Conservation (phyloP, 805 yeast species). For the Clavispora carvajalis region DNA sequence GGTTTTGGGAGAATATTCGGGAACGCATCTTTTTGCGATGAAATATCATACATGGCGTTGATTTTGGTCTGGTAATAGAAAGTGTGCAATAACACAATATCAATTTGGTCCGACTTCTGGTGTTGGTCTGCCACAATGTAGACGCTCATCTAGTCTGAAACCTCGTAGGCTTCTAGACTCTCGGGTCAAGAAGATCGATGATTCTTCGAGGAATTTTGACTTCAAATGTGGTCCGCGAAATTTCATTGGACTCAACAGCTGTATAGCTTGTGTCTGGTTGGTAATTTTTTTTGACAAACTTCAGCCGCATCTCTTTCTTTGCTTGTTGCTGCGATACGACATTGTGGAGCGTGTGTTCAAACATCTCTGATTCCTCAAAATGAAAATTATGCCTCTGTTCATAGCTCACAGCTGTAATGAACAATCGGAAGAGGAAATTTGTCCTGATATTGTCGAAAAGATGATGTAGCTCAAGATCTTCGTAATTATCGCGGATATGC, state of each 20-base stretch:
- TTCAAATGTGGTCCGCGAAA: not conserved
- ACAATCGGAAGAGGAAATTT: slow-evolving; percentile 12
- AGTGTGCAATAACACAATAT: too few species aligned
- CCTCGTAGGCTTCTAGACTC: not conserved
- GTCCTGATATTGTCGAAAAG: slow-evolving; percentile 6
- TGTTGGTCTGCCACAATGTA: too few species aligned
- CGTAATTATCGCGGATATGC: slow-evolving; percentile 3
- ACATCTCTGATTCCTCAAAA: not conserved
- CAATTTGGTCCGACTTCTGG: too few species aligned
- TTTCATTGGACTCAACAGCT: not conserved
- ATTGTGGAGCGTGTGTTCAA: not conserved
- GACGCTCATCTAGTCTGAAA: too few species aligned
- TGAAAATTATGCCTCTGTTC: not conserved
- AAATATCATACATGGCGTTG: too few species aligned
- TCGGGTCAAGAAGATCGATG: not conserved
- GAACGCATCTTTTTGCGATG: slow-evolving; percentile 17
- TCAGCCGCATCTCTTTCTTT: not conserved
- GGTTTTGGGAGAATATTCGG: slow-evolving; percentile 38
- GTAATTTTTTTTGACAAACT: not conserved
- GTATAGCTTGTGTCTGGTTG: not conserved
- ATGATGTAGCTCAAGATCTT: slow-evolving; percentile 6
- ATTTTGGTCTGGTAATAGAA: too few species aligned
- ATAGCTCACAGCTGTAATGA: slow-evolving; percentile 8
- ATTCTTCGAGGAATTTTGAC: not conserved
- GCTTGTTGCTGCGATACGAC: not conserved